These are phyloP conservation scores for Arachnomyces sp. DNA, from an alignment of 2,329 filamentous ascomycete genomes.

Conservation along the genomic window DNA sequence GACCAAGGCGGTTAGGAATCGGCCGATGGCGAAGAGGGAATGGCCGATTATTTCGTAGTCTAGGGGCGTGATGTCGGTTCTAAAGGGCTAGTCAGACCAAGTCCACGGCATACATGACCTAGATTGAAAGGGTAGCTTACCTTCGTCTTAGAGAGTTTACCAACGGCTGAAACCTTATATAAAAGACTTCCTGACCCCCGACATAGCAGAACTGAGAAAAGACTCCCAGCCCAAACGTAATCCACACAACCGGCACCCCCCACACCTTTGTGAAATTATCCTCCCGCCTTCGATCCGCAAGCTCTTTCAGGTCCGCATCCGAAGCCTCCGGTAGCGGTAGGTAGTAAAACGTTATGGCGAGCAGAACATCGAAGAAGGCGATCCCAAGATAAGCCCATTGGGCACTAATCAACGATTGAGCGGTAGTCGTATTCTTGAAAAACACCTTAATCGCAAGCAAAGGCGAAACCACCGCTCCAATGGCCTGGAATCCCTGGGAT, in stretches of 20 bases:
- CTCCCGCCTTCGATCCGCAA: conserved; percentile 44
- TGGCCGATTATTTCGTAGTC: conserved; percentile 49
- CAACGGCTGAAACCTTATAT: conserved; percentile 42
- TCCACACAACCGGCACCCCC: conserved; percentile 46
- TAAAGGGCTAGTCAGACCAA: conserved; percentile 7
- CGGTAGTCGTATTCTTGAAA: conserved; percentile 43
- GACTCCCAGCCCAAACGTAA: conserved; percentile 48
- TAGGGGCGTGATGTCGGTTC: conserved; percentile 21
- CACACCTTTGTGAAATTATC: conserved; percentile 41
- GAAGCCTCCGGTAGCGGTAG: conserved; percentile 56
- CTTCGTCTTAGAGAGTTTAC: conserved; percentile 32
- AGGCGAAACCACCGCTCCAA: conserved; percentile 53
- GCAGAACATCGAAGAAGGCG: conserved; percentile 50
- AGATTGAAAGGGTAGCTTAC: conserved; percentile 6
- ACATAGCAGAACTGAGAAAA: conserved; percentile 55
- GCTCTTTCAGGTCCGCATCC: conserved; percentile 51
- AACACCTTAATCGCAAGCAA: conserved; percentile 53
- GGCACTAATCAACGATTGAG: conserved; percentile 50
- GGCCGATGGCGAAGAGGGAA: conserved; percentile 50
- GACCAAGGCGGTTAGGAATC: conserved; percentile 49
- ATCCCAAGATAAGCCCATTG: conserved; percentile 61
- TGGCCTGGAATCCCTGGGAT: conserved; percentile 54
- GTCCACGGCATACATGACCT: not conserved
- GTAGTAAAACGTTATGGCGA: conserved; percentile 55
- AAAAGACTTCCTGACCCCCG: conserved; percentile 52